A percentile compares a stretch with the other conserved stretches of the same genome.
Evolutionary conservation across 768 basidiomycete genomes (phyloP).

Genomic region (Pisolithus marmoratus): DNA sequence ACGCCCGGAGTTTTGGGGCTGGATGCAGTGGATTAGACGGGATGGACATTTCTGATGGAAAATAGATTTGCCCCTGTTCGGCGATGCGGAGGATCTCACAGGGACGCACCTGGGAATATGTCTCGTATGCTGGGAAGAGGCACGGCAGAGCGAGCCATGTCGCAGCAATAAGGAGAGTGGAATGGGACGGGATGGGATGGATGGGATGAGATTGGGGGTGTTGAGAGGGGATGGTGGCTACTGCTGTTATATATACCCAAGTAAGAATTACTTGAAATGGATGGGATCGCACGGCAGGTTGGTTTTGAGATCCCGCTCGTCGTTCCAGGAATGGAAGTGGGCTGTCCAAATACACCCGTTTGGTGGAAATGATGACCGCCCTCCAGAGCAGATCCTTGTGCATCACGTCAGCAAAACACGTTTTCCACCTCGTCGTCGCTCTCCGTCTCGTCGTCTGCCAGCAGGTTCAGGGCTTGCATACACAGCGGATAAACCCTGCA

Average conservation of each 20-base stretch:
- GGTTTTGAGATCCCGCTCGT: not conserved
- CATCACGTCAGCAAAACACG: conserved; percentile 1
- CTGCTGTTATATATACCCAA: not conserved
- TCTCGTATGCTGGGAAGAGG: conserved; percentile 48
- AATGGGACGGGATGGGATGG: conserved; percentile 4
- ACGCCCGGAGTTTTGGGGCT: not conserved
- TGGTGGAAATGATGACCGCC: conserved; percentile 1
- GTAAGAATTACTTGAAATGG: conserved; percentile 1
- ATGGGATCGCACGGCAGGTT: conserved; percentile 1
- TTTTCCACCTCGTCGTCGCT: not conserved
- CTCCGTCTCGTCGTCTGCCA: not conserved
- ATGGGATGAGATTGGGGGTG: conserved; percentile 1
- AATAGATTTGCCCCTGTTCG: not conserved
- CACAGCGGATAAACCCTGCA: not conserved
- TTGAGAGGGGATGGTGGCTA: not conserved
- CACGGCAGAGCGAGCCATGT: conserved; percentile 22
- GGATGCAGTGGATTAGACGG: not conserved
- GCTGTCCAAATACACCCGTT: conserved; percentile 1
- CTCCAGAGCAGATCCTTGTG: conserved; percentile 1
- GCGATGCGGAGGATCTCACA: not conserved
- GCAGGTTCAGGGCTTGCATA: not conserved
- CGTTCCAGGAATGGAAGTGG: not conserved
- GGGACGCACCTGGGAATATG: conserved; percentile 46
- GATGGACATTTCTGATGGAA: conserved; percentile 18
- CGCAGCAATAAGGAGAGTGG: not conserved